Percentiles rank a stretch among this genome's conserved stretches.
phyloP scores from a whole-genome alignment of 768 basidiomycete genomes.

The Boletus pseudo-olivaceus region DNA sequence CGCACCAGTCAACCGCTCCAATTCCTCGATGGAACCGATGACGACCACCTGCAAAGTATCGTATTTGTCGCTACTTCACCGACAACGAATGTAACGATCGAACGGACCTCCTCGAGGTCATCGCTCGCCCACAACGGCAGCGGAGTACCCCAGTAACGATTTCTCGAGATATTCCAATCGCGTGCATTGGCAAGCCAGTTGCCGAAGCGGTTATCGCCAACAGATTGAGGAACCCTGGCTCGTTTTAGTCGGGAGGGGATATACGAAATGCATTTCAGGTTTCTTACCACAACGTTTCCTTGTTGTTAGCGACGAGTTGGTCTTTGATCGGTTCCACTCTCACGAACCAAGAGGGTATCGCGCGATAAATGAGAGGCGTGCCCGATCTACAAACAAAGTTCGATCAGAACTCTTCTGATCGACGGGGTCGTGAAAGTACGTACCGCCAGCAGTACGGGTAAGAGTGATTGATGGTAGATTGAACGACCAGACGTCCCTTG shows the following conservation, averaged over 20 bases:
- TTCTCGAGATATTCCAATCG: conserved; percentile 99
- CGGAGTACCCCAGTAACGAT: conserved; percentile 98
- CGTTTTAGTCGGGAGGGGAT: conserved; percentile 2
- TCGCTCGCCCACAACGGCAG: conserved; percentile 96
- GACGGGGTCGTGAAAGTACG: background rate
- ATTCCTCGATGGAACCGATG: conserved; percentile 82
- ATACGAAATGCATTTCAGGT: background rate
- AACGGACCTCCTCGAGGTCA: conserved; percentile 74
- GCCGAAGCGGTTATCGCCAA: conserved; percentile 91
- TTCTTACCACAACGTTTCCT: conserved; percentile 79
- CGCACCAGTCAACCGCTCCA: conserved; percentile 82
- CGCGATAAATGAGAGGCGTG: conserved; percentile 93
- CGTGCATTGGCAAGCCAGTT: conserved; percentile 98
- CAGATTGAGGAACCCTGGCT: conserved; percentile 83
- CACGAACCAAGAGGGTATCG: conserved; percentile 96
- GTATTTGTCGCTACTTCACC: background rate
- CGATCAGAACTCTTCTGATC: background rate
- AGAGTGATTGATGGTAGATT: conserved; percentile 81
- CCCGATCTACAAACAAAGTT: conserved; percentile 58
- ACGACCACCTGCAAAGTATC: conserved; percentile 60
- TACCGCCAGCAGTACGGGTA: conserved; percentile 99
- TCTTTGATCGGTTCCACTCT: conserved; percentile 82
- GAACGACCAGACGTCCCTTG: conserved; percentile 83
- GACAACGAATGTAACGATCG: background rate
- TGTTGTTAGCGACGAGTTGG: conserved; percentile 86